Base-by-base conservation (phyloP, 2,329 filamentous ascomycete genomes). In the Exophiala sp. region DNA sequence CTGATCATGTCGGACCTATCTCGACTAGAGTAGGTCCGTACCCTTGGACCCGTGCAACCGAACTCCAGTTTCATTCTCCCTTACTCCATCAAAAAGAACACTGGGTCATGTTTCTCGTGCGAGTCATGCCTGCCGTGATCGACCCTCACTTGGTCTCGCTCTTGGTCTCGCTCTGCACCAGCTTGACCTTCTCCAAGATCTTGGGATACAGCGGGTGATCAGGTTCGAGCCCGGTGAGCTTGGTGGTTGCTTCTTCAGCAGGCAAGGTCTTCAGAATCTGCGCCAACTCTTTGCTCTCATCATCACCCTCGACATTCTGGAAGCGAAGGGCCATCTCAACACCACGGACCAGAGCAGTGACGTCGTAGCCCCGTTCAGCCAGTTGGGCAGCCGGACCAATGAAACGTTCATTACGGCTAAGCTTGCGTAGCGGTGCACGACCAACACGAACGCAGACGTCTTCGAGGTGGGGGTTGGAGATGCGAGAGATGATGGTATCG, bases 391-490 rank as follows among this genome's bases (percentile, higher is more conserved):
- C 91, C 3, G 93, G 93, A 39, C 86, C 89, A 62, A 98, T 83
- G 74, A 98, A 95, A 38, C 93, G 89, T 74, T 98, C 93, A 74
- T 94, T 93, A 69, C 90, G 86, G 58, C 85, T 85, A 27, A 98
- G 79, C 78, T 98, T 98, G 67, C 93, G 86, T 53, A 98, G 76
- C 14, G 93, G 93, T 14, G 90, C 91, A 66, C 93, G 90, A 48
- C 91, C 93, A 58, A 98, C 93, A 69, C 93, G 90, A 75, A 94
- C 88, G 29, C 96, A 89, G 10, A 85, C 84, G 69, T 98, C 91
- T 71, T 95, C 88, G 30, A 62, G 58, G 43, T 53, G 53, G 11
- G 88, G 90, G 76, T 97, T 97, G 68, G 87, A 87, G 69, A 97
- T 96, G 63, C 91, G 87, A 62, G 78, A 80, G 66, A 98, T 81